Conservation (phyloP, 1,139 yeast species). For the Nakaseomyces nivariensis region DNA sequence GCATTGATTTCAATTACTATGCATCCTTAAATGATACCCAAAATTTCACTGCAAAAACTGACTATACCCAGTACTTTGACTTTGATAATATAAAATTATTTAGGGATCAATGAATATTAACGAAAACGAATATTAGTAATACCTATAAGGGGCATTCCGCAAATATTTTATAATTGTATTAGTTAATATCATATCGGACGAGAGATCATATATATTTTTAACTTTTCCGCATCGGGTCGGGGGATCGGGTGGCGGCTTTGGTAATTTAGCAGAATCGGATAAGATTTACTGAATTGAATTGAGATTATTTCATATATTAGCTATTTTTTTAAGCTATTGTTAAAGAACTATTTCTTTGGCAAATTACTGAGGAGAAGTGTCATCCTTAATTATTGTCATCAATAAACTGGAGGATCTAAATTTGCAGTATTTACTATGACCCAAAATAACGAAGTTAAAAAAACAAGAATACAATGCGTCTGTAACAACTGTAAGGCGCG, state of each 20-base stretch:
- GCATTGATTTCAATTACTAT: not conserved
- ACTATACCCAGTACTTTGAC: not conserved
- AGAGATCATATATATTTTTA: not conserved
- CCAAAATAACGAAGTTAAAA: not conserved
- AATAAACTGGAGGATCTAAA: too few relatives aligned
- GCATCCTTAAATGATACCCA: not conserved
- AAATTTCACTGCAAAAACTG: not conserved
- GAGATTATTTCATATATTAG: too few relatives aligned
- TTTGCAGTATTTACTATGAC: not conserved
- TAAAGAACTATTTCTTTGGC: too few relatives aligned
- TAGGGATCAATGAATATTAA: not conserved
- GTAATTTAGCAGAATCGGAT: not conserved
- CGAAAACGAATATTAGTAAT: too few relatives aligned
- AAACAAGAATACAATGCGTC: slow-evolving; percentile 6
- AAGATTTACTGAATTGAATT: too few relatives aligned
- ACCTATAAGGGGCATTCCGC: not conserved
- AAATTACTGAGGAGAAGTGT: too few relatives aligned
- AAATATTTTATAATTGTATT: too few relatives aligned
- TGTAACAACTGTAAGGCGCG: slow-evolving; percentile 12
- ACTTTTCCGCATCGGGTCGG: not conserved
- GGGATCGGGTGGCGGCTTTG: not conserved
- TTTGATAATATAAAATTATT: not conserved
- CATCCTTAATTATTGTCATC: too few relatives aligned
- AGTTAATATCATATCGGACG: not conserved
- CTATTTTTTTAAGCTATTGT: too few relatives aligned